phyloP scores from a whole-genome alignment of 2,329 filamentous ascomycete genomes.

The Fusarium chlamydosporum region DNA sequence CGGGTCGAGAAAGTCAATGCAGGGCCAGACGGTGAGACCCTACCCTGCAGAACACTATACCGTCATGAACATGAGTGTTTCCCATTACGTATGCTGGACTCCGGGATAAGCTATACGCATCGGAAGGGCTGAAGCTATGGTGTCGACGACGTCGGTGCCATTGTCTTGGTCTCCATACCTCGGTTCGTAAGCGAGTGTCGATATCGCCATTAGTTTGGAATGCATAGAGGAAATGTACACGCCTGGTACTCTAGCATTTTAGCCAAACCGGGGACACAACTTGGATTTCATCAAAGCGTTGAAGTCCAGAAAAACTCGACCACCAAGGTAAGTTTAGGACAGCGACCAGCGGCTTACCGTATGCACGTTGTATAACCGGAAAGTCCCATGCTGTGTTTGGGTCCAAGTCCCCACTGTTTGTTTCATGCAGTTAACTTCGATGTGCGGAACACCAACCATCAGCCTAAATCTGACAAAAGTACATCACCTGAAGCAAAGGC shows the following conservation, averaged over 20 bases:
- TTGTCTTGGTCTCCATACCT: conserved; percentile 25
- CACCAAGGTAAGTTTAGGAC: background rate
- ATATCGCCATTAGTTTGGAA: conserved; percentile 1
- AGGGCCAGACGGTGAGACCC: conserved; percentile 3
- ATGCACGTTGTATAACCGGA: background rate
- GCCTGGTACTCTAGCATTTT: background rate
- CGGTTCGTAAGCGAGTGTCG: conserved; percentile 1
- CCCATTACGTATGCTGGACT: background rate
- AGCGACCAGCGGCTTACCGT: background rate
- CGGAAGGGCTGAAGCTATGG: background rate
- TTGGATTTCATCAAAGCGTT: conserved; percentile 10
- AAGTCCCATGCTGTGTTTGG: background rate
- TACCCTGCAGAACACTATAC: background rate
- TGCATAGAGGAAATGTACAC: background rate
- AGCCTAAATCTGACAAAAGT: background rate
- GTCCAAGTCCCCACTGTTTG: background rate
- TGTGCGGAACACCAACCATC: background rate
- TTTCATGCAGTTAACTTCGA: background rate
- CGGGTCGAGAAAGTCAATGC: background rate
- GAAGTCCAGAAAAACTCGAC: background rate
- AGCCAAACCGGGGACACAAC: background rate
- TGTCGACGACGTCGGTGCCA: background rate
- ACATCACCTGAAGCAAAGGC: background rate
- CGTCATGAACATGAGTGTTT: background rate
- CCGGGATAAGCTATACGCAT: background rate